Conservation (phyloP, 202 grass and related monocot genomes). For the Cymbopogon flexuosus region DNA sequence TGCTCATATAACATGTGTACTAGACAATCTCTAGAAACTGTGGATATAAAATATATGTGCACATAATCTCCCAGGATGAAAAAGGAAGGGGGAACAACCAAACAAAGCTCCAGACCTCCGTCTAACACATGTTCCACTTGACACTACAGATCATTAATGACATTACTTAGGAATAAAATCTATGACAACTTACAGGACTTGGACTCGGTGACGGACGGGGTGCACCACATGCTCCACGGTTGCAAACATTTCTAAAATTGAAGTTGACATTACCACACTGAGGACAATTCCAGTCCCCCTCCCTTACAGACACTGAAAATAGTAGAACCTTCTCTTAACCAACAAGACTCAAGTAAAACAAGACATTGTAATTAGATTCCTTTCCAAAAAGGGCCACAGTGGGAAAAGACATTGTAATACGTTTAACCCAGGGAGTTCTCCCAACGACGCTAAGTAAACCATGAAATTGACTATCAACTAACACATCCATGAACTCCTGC, state of each 20-base stretch:
- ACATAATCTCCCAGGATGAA: not conserved
- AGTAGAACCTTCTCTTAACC: constrained; percentile 44
- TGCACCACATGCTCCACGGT: constrained; percentile 77
- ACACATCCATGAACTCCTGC: not conserved
- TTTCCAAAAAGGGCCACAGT: not conserved
- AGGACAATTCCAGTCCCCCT: constrained; percentile 88
- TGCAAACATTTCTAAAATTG: constrained; percentile 94
- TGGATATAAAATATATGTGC: not conserved
- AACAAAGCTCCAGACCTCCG: not conserved
- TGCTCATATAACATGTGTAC: not conserved
- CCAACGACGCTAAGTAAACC: not conserved
- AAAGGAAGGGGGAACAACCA: not conserved
- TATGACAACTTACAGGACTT: constrained; percentile 73
- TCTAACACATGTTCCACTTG: not conserved
- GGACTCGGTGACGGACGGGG: constrained; percentile 74
- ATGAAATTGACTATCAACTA: not conserved
- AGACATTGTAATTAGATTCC: constrained; percentile 4
- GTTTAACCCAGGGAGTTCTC: constrained; percentile 6
- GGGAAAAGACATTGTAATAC: constrained; percentile 2
- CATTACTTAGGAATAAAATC: constrained; percentile 46
- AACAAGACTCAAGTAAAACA: constrained; percentile 40
- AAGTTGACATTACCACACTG: constrained; percentile 99
- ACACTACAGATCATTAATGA: constrained; percentile 45
- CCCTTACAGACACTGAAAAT: constrained; percentile 72
- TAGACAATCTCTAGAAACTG: not conserved